Conservation (phyloP, 2,329 filamentous ascomycete species). For the Aspergillus sp. region DNA sequence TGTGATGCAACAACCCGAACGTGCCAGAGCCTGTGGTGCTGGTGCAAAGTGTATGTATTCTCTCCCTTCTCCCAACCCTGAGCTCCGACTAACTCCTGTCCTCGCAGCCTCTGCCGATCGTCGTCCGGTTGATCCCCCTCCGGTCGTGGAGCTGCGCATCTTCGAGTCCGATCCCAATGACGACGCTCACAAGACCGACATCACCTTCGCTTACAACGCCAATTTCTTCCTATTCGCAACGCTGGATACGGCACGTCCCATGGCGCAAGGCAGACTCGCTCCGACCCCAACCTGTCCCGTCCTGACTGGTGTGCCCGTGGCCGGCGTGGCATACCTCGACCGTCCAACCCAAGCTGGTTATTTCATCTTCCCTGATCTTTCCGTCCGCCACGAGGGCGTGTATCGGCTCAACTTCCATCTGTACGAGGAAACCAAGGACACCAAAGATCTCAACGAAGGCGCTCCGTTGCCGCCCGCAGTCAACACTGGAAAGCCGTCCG, state of each 20-base stretch:
- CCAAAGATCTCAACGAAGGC: constrained; percentile 69
- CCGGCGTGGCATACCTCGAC: constrained; percentile 93
- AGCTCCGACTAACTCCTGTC: constrained; percentile 9
- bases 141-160: constrained; percentile 87
- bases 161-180: constrained; percentile 61
- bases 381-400: constrained; percentile 89
- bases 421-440: constrained; percentile 88
- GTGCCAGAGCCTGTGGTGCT: constrained; percentile 89
- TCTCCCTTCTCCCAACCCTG: background rate
- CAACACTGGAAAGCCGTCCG: constrained; percentile 37
- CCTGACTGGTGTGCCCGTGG: constrained; percentile 88
- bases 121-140: constrained; percentile 89
- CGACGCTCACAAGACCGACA: constrained; percentile 61
- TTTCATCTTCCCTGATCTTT: constrained; percentile 96
- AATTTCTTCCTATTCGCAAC: constrained; percentile 98
- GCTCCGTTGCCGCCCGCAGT: constrained; percentile 39
- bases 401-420: constrained; percentile 90
- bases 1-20: constrained; percentile 91
- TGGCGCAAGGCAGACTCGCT: constrained; percentile 75
- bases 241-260: constrained; percentile 77
- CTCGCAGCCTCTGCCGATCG: constrained; percentile 74
- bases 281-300: constrained; percentile 72
- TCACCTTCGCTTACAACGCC: constrained; percentile 89
- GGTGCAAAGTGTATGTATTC: constrained; percentile 79
- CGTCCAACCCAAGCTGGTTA: constrained; percentile 78